These are phyloP conservation scores for Pontederia paniculata DNA, from an alignment of 176 grass and related monocot species.

Conservation along the genomic window DNA sequence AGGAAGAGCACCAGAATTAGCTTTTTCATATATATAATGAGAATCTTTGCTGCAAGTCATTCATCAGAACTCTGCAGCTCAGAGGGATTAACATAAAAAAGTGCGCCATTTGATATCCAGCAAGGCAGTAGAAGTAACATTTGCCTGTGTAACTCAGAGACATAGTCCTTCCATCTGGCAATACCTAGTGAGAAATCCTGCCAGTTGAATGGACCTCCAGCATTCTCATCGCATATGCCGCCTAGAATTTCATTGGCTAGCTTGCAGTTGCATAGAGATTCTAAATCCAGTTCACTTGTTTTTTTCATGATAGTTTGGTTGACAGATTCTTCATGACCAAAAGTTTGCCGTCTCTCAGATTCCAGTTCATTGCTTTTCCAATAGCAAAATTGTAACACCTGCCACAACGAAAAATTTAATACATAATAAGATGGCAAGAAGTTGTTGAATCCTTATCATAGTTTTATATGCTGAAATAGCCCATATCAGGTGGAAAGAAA, in stretches of 20 bases:
- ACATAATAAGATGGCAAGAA: background rate
- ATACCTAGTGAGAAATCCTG: constrained; percentile 41
- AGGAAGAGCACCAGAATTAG: too few relatives aligned
- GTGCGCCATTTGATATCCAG: constrained; percentile 49
- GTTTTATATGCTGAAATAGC: too few relatives aligned
- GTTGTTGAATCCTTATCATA: background rate
- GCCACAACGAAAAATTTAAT: constrained; percentile 6
- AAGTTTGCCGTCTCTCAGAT: constrained; percentile 22
- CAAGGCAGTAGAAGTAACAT: constrained; percentile 34
- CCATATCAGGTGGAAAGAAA: background rate
- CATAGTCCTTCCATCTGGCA: constrained; percentile 57
- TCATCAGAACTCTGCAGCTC: constrained; percentile 20
- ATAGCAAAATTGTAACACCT: constrained; percentile 76
- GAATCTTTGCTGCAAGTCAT: background rate
- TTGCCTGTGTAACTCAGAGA: constrained; percentile 35
- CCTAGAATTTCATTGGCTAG: constrained; percentile 46
- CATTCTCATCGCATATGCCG: constrained; percentile 6
- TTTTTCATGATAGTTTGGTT: constrained; percentile 13
- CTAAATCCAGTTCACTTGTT: constrained; percentile 33
- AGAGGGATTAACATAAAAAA: constrained; percentile 40
- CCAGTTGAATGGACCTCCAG: constrained; percentile 32
- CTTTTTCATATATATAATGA: too few relatives aligned
- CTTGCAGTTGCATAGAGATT: constrained; percentile 24
- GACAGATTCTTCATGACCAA: constrained; percentile 15
- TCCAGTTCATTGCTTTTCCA: constrained; percentile 52